Base-by-base conservation (phyloP, 1,139 yeast species). In the Yamadazyma sp. region DNA sequence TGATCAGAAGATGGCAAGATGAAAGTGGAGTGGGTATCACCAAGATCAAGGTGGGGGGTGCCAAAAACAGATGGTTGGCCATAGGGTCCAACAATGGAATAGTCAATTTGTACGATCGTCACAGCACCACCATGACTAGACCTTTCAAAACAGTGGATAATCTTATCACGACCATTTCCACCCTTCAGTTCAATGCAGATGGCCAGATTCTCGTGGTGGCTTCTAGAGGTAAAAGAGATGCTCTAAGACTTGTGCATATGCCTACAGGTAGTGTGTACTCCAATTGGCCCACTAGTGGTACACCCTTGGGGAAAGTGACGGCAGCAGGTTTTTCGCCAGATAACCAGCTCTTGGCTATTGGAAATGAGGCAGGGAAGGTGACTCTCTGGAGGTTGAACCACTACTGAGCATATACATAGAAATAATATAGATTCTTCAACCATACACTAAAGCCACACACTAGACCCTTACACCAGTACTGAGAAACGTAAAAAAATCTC, bases 211-310 rank as follows among this genome's bases (percentile, higher is more conserved):
- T 94, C 44, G 85, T 88, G 50, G 76, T 90, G 51, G 95, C 96
- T 0, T 85, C 95, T 6, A 73, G 95, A 52, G 92, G 86, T 5
- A 81, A 84, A 64, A 80, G 85, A 54, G 97, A 94, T 60, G 88
- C 96, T 1, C 68, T 94, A 46, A 77, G 90, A 53, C 61, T 94
- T 48, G 92, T 89, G 11, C 98, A 94, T 56, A 64, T 92, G 43
- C 96, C 97, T 10, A 75, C 89, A 9, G 89, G 92, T 44, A 78
- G 87, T 10, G 96, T 87, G 3, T 94, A 82, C 62, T 74, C 82
- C 40, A 94, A 94, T 68, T 94, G 98, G 98, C 99, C 99, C 15
- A 92, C 97, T 2, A 82, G 92, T 41, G 92, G 89, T 7, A 90
- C 99, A 0, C 98, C 98, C 3, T 74, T 94, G 48, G 99, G 98